Conservation (phyloP, 164 flowering plant genomes). For the Berberis vulgaris region DNA sequence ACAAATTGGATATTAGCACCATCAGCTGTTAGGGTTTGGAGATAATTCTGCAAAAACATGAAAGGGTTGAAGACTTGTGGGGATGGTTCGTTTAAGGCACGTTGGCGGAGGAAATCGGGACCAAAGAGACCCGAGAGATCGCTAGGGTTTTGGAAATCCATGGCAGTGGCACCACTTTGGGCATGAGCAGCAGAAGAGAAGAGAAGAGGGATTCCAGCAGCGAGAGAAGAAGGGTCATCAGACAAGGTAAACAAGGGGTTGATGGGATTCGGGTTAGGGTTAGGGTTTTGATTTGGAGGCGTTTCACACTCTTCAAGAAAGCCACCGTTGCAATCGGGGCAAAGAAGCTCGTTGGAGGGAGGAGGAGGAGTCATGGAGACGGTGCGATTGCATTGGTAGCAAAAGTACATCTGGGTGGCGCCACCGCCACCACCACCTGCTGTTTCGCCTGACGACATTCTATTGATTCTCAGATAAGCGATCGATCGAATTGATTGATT, state of each 20-base stretch:
- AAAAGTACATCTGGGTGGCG: conserved; percentile 37
- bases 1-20: conserved; percentile 74
- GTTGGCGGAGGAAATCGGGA: neutral
- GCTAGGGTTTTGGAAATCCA: conserved; percentile 17
- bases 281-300: conserved; percentile 18
- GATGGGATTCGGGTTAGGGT: conserved; percentile 5
- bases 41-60: conserved; percentile 45
- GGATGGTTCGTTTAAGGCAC: neutral
- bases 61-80: conserved; percentile 44
- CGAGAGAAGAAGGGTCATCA: conserved; percentile 7
- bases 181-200: conserved; percentile 13
- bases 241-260: conserved; percentile 19
- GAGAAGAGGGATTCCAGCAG: conserved; percentile 11
- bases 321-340: conserved; percentile 68
- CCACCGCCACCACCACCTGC: conserved; percentile 10
- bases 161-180: neutral
- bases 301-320: conserved; percentile 71
- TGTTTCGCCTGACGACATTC: conserved; percentile 21
- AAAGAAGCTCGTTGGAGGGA: conserved; percentile 42
- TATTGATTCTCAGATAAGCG: no score
- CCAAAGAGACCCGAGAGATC: conserved; percentile 24
- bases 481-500: no score
- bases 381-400: conserved; percentile 63
- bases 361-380: conserved; percentile 37
- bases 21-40: conserved; percentile 40